A percentile compares a stretch with the other conserved stretches of the same genome.
phyloP scores from a whole-genome alignment of 2,329 filamentous ascomycete species.

The Geosmithia putterillii region DNA sequence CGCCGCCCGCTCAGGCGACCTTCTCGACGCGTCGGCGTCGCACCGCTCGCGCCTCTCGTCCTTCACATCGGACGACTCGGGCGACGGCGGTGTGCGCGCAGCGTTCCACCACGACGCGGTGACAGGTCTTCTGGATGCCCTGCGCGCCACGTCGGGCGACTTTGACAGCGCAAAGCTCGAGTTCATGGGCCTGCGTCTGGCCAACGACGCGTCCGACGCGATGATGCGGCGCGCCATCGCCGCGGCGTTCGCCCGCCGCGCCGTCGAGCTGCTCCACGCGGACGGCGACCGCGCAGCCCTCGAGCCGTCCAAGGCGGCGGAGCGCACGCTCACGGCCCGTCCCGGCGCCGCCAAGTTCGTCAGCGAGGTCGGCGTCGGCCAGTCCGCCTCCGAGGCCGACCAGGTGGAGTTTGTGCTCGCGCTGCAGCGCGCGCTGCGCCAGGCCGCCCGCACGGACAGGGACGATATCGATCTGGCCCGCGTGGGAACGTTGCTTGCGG shows the following conservation, averaged over 20 bases:
- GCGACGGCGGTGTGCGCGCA: constrained; percentile 45
- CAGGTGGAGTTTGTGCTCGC: constrained; percentile 78
- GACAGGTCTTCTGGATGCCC: constrained; percentile 71
- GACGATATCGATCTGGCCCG: constrained; percentile 26
- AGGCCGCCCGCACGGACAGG: constrained; percentile 31
- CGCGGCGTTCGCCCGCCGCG: constrained; percentile 71
- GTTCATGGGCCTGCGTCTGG: constrained; percentile 85
- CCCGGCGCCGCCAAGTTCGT: constrained; percentile 43
- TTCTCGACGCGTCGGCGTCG: constrained; percentile 34
- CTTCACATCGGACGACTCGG: constrained; percentile 65
- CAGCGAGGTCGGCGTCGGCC: constrained; percentile 46
- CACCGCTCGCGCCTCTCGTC: constrained; percentile 51
- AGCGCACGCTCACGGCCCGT: constrained; percentile 42
- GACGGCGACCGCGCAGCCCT: constrained; percentile 36
- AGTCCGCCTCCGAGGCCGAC: constrained; percentile 48
- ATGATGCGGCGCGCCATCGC: constrained; percentile 82
- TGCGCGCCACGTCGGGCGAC: constrained; percentile 62
- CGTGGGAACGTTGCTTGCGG: constrained; percentile 56
- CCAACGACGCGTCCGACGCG: constrained; percentile 77
- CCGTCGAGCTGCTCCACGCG: constrained; percentile 52
- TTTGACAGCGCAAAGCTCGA: constrained; percentile 79
- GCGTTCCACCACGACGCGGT: constrained; percentile 81
- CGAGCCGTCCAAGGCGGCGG: constrained; percentile 52
- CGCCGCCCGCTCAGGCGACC: too few relatives aligned
- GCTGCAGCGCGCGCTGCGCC: constrained; percentile 67